Base-by-base conservation (phyloP, 805 yeast genomes). In the Wickerhamomyces strasburgensis region DNA sequence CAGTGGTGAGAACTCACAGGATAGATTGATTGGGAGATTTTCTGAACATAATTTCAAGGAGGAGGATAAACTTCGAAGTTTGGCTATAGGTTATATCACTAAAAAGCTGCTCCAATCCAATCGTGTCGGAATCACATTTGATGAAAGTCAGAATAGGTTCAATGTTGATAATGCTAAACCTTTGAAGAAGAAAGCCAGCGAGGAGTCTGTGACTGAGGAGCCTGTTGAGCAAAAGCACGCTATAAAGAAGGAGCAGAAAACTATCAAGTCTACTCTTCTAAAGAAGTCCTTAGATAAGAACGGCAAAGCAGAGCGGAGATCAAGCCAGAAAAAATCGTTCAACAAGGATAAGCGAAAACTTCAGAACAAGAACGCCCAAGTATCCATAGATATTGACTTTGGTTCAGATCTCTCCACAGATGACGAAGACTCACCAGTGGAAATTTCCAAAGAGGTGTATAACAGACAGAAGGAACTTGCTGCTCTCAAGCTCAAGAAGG, bases 61-160 rank as follows among this genome's bases (percentile, higher is more conserved):
- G 27, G 72, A 68, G 33, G 53, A 56, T 25, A 31, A 45, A 5
- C 39, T 60, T 17, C 57, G 72, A 44, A 31, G 65, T 7, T 21
- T 58, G 10, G 56, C 70, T 1, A 51, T 66, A n/a, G 62, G 58
- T 7, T 44, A 48, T 27, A 34, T 62, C 39, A 57, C 64, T 10
- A 62, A 51, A 37, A 41, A 46, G 19, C 14, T 58, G 2, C 40
- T 67, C 6, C 17, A 51, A 8, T 17, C 45, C 1, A 62, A 64
- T 32, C 43, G 44, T 7, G 48, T 51, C 14, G 62, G 61, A 10
- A 51, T 65, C 15, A 37, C 28, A 8, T 63, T 52, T 34, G 56
- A 59, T 41, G 34, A 38, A 5, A 29, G 24, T 0, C 27, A 17
- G 1, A 45, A 34, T 13, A 7, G 17, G 15, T 54, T 56, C 39